Evolutionary conservation across 805 yeast species (phyloP).

Genomic region (Jamesozyma lodderae): DNA sequence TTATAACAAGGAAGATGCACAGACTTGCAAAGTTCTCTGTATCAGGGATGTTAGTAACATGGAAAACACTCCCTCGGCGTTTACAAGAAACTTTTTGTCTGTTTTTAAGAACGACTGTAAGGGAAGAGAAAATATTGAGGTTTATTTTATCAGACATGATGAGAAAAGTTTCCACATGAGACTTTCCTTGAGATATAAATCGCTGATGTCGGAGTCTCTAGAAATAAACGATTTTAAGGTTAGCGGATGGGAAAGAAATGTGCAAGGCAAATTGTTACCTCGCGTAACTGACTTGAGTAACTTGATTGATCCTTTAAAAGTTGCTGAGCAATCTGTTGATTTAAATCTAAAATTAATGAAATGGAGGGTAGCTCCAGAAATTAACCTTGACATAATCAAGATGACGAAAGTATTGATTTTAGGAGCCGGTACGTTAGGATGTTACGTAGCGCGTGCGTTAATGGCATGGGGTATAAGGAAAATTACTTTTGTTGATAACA

Average conservation of each 20-base stretch:
- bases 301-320: conserved; percentile 66
- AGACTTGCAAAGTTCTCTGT: conserved; percentile 23
- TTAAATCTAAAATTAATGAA: conserved; percentile 87
- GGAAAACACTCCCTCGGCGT: conserved; percentile 38
- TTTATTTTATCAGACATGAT: conserved; percentile 34
- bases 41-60: conserved; percentile 35
- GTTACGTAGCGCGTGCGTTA: conserved; percentile 76
- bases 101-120: conserved; percentile 30
- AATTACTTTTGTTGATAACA: conserved; percentile 84
- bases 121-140: conserved; percentile 29
- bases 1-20: conserved; percentile 9
- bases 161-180: conserved; percentile 4
- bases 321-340: conserved; percentile 89
- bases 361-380: conserved; percentile 85
- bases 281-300: conserved; percentile 76
- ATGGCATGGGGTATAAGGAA: conserved; percentile 91
- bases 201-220: not conserved
- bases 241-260: conserved; percentile 88
- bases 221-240: conserved; percentile 34
- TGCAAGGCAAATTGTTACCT: conserved; percentile 65
- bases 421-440: conserved; percentile 97
- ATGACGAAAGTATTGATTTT: conserved; percentile 58
- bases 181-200: not conserved
- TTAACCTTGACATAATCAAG: conserved; percentile 60
- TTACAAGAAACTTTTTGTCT: conserved; percentile 50